Base-by-base conservation (phyloP, 768 basidiomycete genomes). In the Tylopilus intermedius region DNA sequence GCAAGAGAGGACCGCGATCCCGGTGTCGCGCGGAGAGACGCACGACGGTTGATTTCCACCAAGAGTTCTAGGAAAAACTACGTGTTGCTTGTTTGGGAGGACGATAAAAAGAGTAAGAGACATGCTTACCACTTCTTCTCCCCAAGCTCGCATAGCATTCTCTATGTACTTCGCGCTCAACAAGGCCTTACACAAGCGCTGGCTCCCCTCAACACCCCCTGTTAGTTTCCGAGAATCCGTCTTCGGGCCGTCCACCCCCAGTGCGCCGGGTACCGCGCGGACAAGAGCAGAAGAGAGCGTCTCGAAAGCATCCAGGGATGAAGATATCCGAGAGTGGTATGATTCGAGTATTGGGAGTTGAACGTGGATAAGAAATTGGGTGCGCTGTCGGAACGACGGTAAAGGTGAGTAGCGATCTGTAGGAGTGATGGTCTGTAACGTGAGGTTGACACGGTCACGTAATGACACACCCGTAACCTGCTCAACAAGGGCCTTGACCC, bases 1-100 rank as follows among this genome's bases (percentile, higher is more conserved):
- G 86, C 83, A 29, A 88, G 66, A 5, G 80, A 75, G 5, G 76
- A 57, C 30, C 75, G 77, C 11, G 70, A 71, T 54, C 77, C 70
- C 8, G 77, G 79, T 54, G 74, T 74, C n/a, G 74, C 71, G 21
- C 84, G 83, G 11, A 91, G 72, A 24, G 76, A 72, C 4, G 79
- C 74, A 30, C 79, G 76, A 39, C 72, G 78, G 56, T 80, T 81
- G 59, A 94, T 89, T 60, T 91, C 90, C 11, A 80, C 71, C 86
- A 88, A 93, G 30, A 99, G 70, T 66, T 96, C 90, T 14, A 99
- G 73, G 75, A 95, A 97, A 71, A 93, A 94, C 94, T 96, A 62
- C 26, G 43, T 49, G 32, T 40, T 39, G 47, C 49, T 44, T 55
- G 37, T 32, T 42, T 47, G 44, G 38, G 10, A 55, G n/a, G 42